Conservation (phyloP, 495 filamentous ascomycete genomes). For the Neurospora tetrasperma region DNA sequence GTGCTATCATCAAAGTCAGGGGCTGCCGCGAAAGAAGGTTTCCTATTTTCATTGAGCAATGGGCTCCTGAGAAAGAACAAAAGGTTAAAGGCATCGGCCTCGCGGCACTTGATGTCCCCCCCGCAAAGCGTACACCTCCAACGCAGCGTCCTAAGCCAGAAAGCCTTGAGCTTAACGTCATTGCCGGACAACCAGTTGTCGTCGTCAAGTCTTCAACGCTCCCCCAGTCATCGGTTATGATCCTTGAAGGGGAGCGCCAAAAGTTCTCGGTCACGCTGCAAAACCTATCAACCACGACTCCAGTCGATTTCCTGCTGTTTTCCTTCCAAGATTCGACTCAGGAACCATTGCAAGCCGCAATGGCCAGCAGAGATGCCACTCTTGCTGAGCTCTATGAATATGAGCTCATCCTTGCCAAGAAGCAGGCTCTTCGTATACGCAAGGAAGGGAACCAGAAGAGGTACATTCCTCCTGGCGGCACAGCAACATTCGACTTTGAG, state of each 20-base stretch:
- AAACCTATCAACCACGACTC: slow-evolving; percentile 58
- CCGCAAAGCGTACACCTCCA: slow-evolving; percentile 20
- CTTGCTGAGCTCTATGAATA: slow-evolving; percentile 75
- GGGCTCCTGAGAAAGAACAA: slow-evolving; percentile 56
- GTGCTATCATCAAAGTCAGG: slow-evolving; percentile 68
- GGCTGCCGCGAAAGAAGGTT: slow-evolving; percentile 76
- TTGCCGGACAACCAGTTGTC: slow-evolving; percentile 66
- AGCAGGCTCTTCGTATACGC: slow-evolving; percentile 60
- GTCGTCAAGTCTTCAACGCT: slow-evolving; percentile 65
- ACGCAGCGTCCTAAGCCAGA: slow-evolving; percentile 33
- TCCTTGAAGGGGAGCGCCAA: slow-evolving; percentile 76
- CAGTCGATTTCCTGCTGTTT: slow-evolving; percentile 75
- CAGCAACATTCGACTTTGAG: slow-evolving; percentile 69
- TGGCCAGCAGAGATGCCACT: slow-evolving; percentile 64
- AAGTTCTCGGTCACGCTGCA: slow-evolving; percentile 69
- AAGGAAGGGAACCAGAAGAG: slow-evolving; percentile 40
- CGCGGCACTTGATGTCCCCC: slow-evolving; percentile 40
- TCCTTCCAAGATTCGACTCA: slow-evolving; percentile 86
- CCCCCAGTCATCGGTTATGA: slow-evolving; percentile 79
- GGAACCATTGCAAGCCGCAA: slow-evolving; percentile 59
- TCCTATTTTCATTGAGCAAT: slow-evolving; percentile 67
- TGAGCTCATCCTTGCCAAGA: slow-evolving; percentile 63
- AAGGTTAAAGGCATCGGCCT: slow-evolving; percentile 71
- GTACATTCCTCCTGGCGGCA: slow-evolving; percentile 58
- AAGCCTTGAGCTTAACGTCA: slow-evolving; percentile 55